Evolutionary conservation across 2,329 filamentous ascomycete species (phyloP).

Genomic region (Phaeosphaeriaceae sp.): DNA sequence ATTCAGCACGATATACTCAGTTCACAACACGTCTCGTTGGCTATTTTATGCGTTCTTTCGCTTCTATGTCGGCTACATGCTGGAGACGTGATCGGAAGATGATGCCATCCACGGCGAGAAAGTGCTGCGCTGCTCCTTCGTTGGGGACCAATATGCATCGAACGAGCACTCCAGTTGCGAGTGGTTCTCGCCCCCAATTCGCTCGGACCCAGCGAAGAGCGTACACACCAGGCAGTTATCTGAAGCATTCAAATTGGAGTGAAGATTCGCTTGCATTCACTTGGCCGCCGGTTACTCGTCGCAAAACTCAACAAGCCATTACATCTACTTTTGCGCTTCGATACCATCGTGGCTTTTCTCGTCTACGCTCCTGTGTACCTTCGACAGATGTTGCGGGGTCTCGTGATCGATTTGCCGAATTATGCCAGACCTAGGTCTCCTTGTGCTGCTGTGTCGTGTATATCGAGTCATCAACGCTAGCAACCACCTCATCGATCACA

Average conservation of each 20-base stretch:
- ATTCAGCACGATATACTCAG: background rate
- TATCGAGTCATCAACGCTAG: conserved; percentile 28
- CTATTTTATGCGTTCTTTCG: too few relatives aligned
- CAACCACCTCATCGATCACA: conserved; percentile 4
- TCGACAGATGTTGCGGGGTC: conserved; percentile 20
- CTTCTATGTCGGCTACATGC: too few relatives aligned
- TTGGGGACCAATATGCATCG: too few relatives aligned
- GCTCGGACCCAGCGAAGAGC: too few relatives aligned
- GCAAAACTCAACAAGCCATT: background rate
- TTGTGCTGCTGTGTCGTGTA: conserved; percentile 7
- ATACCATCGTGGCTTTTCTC: conserved; percentile 16
- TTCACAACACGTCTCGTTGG: too few relatives aligned
- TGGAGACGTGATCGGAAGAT: too few relatives aligned
- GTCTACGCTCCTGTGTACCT: conserved; percentile 1
- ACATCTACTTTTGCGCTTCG: background rate
- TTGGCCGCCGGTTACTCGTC: background rate
- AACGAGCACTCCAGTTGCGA: too few relatives aligned
- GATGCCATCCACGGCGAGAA: too few relatives aligned
- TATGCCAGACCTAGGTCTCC: conserved; percentile 8
- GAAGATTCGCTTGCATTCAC: background rate
- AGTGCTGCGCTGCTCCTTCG: too few relatives aligned
- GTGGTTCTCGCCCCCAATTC: too few relatives aligned
- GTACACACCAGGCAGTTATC: too few relatives aligned
- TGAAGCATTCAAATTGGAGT: background rate
- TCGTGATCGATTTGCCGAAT: conserved; percentile 18